Evolutionary conservation across 1,284 basidiomycete species (phyloP).

Genomic region (Bondarzewia mesenterica): DNA sequence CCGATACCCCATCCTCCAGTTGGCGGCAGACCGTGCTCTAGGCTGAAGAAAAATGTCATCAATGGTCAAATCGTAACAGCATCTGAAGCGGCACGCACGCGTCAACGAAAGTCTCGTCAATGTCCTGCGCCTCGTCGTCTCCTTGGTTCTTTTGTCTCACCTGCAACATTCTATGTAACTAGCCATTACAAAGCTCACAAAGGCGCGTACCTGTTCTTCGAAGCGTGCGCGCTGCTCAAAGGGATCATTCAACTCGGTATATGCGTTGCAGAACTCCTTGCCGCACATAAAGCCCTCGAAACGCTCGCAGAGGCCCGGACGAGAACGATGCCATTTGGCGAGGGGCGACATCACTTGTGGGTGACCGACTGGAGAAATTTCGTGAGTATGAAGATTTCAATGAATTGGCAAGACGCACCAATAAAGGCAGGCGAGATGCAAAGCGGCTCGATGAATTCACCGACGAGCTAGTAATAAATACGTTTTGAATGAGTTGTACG

Average conservation of each 20-base stretch:
- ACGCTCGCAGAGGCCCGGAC: slow-evolving; percentile 93
- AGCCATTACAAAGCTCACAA: background rate
- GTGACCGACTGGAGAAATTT: slow-evolving; percentile 67
- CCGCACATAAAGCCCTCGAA: slow-evolving; percentile 99
- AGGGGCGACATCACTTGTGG: slow-evolving; percentile 99
- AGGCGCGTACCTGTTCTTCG: slow-evolving; percentile 72
- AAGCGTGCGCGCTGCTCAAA: slow-evolving; percentile 96
- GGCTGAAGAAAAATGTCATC: slow-evolving; percentile 32
- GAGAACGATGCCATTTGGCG: slow-evolving; percentile 92
- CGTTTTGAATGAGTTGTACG: slow-evolving; percentile 2
- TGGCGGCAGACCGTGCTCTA: slow-evolving; percentile 96
- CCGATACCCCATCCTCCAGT: slow-evolving; percentile 97
- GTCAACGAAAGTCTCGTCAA: slow-evolving; percentile 92
- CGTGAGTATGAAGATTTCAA: background rate
- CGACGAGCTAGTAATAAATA: slow-evolving; percentile 63
- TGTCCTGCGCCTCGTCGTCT: slow-evolving; percentile 96
- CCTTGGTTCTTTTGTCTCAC: slow-evolving; percentile 91
- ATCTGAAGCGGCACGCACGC: slow-evolving; percentile 47
- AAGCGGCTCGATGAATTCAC: slow-evolving; percentile 95
- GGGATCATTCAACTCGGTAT: slow-evolving; percentile 98
- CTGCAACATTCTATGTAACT: slow-evolving; percentile 24
- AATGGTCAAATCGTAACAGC: background rate
- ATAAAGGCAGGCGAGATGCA: slow-evolving; percentile 98
- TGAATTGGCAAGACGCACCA: slow-evolving; percentile 32
- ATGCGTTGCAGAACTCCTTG: slow-evolving; percentile 97